Percentiles rank a stretch among this genome's conserved stretches.
Evolutionary conservation across 495 filamentous ascomycete species (phyloP).

Genomic region (Parachaetomium inaequale): DNA sequence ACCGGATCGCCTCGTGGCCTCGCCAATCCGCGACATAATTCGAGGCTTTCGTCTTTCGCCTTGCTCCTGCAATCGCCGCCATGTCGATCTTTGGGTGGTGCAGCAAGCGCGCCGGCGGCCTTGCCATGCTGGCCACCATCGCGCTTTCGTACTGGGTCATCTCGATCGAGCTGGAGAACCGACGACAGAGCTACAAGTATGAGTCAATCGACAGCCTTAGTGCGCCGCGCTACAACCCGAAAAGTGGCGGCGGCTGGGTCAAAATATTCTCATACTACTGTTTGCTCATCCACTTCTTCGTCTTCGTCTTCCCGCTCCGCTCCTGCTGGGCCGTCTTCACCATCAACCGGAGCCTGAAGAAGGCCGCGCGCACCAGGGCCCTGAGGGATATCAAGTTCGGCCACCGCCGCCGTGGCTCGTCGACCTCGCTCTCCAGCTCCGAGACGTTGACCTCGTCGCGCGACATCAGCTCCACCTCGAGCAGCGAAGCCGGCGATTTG

Average conservation of each 20-base stretch:
- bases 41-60: constrained; percentile 1
- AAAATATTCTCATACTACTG: constrained; percentile 50
- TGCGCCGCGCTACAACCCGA: constrained; percentile 35
- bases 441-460: constrained; percentile 49
- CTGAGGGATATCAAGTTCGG: constrained; percentile 42
- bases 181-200: constrained; percentile 47
- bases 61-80: not conserved
- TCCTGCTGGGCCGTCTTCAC: constrained; percentile 52
- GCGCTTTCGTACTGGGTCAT: constrained; percentile 47
- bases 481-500: constrained; percentile 47
- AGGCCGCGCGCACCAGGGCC: constrained; percentile 38
- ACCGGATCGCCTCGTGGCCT: constrained; percentile 6
- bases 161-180: constrained; percentile 39
- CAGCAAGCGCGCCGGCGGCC: constrained; percentile 45
- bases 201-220: constrained; percentile 42
- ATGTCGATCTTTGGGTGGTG: constrained; percentile 52
- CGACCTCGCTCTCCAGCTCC: constrained; percentile 49
- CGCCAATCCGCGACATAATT: not conserved
- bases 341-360: constrained; percentile 41
- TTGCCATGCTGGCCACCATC: constrained; percentile 46
- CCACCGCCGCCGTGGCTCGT: constrained; percentile 47
- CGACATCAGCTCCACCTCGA: constrained; percentile 42
- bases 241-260: constrained; percentile 38
- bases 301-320: constrained; percentile 51
- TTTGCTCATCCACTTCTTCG: constrained; percentile 51